Percentiles rank a stretch among this genome's conserved stretches.
These are phyloP conservation scores for Leccinum angustisporum DNA, from an alignment of 1,284 basidiomycete species.

Conservation along the genomic window DNA sequence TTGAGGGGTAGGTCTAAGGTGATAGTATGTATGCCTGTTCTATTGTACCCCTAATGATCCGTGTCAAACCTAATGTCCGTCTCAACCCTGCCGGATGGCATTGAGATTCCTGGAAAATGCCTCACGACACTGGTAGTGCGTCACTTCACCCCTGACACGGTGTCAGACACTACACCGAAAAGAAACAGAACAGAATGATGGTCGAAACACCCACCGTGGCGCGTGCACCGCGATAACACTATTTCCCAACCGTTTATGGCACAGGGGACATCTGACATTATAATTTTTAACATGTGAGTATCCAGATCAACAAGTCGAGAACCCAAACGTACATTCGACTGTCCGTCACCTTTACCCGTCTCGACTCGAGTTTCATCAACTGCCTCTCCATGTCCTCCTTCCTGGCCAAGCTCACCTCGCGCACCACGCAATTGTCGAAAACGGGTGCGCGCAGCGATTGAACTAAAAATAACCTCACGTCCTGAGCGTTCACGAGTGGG, in stretches of 20 bases:
- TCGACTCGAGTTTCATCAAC: conserved; percentile 75
- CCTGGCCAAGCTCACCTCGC: conserved; percentile 66
- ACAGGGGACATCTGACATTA: neutral
- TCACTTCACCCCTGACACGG: conserved; percentile 59
- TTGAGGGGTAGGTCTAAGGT: too few species aligned
- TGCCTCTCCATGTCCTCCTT: conserved; percentile 72
- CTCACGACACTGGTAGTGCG: conserved; percentile 92
- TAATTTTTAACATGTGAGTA: neutral
- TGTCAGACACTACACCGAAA: neutral
- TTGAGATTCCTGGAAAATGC: conserved; percentile 64
- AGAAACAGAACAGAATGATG: neutral
- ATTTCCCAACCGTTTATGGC: conserved; percentile 74
- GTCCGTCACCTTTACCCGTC: conserved; percentile 88
- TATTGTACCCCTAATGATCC: neutral
- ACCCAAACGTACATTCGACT: conserved; percentile 72
- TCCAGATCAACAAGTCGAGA: neutral
- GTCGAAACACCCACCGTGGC: conserved; percentile 54
- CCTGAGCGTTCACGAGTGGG: conserved; percentile 78
- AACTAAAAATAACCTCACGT: conserved; percentile 78
- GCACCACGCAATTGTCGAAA: conserved; percentile 70
- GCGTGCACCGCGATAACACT: conserved; percentile 94
- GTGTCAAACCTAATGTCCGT: neutral
- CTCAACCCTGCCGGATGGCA: conserved; percentile 25
- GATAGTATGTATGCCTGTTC: too few species aligned
- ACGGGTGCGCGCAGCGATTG: conserved; percentile 68